These are phyloP conservation scores for Euphorbia pulcherrima DNA, from an alignment of 345 rosid genomes.

Conservation along the genomic window DNA sequence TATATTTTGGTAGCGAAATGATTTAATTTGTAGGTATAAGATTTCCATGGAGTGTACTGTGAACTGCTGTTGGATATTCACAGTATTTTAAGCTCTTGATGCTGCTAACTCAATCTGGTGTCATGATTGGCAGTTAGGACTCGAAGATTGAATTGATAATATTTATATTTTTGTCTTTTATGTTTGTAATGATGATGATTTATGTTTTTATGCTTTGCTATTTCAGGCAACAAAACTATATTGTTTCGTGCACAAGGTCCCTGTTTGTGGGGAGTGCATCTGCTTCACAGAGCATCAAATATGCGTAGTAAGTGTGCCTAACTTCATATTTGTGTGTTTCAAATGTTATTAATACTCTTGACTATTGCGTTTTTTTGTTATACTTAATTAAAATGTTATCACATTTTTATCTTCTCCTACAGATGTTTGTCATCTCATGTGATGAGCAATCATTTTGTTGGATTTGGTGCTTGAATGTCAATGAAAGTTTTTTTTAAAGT, in stretches of 20 bases:
- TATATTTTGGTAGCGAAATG: not conserved
- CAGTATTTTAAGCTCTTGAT: not conserved
- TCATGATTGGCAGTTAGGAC: not conserved
- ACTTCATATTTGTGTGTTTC: not conserved
- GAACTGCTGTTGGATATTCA: not conserved
- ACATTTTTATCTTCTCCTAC: not conserved
- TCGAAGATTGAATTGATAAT: not conserved
- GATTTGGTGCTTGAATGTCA: not conserved
- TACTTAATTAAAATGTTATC: not conserved
- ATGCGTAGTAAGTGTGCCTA: slow-evolving; percentile 61
- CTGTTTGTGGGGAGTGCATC: slow-evolving; percentile 95
- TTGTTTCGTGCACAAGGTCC: slow-evolving; percentile 97
- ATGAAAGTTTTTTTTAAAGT: not conserved
- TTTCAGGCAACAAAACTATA: slow-evolving; percentile 92
- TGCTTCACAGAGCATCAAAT: slow-evolving; percentile 93
- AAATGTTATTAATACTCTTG: not conserved
- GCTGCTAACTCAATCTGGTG: not conserved
- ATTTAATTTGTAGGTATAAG: not conserved
- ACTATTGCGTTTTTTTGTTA: not conserved
- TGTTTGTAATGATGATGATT: not conserved
- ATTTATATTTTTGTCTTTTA: not conserved
- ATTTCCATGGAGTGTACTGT: not conserved
- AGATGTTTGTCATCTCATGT: not conserved
- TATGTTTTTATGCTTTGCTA: slow-evolving; percentile 8
- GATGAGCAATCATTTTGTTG: not conserved